These are phyloP conservation scores for Penicillium sp. DNA, from an alignment of 2,329 filamentous ascomycete species.

Conservation along the genomic window DNA sequence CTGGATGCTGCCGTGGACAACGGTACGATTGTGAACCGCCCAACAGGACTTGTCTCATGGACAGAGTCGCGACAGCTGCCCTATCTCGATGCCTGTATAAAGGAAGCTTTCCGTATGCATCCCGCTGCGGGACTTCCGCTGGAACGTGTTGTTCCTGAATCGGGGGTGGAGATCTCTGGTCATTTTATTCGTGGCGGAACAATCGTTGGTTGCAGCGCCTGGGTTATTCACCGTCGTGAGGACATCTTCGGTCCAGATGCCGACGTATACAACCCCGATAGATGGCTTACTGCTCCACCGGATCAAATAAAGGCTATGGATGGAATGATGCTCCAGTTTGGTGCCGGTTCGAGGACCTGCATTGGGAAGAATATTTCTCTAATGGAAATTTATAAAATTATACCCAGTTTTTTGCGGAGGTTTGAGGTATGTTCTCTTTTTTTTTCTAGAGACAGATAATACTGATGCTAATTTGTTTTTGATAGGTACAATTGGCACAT, in stretches of 20 bases:
- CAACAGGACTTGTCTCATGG: constrained; percentile 61
- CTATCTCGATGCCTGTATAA: constrained; percentile 73
- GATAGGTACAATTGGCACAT: neutral
- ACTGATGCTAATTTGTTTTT: neutral
- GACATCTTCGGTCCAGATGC: constrained; percentile 69
- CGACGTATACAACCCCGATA: constrained; percentile 50
- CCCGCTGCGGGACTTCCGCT: constrained; percentile 71
- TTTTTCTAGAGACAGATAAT: too few species aligned
- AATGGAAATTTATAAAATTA: constrained; percentile 32
- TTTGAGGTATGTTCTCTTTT: constrained; percentile 16
- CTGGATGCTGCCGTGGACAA: neutral
- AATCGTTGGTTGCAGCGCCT: constrained; percentile 73
- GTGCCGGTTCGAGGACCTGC: constrained; percentile 28
- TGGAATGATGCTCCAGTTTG: constrained; percentile 23
- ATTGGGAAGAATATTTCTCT: constrained; percentile 34
- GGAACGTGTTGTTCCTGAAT: constrained; percentile 66
- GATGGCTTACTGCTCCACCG: constrained; percentile 14
- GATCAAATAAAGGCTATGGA: constrained; percentile 19
- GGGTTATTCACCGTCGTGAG: constrained; percentile 68
- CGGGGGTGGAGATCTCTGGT: constrained; percentile 13
- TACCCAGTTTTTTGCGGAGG: constrained; percentile 25
- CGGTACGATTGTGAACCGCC: constrained; percentile 44
- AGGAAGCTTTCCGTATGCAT: constrained; percentile 75
- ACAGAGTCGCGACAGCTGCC: constrained; percentile 67
- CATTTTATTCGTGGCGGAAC: constrained; percentile 21